Base-by-base conservation (phyloP, 148 eudicot genomes). In the Fagopyrum homotropicum region DNA sequence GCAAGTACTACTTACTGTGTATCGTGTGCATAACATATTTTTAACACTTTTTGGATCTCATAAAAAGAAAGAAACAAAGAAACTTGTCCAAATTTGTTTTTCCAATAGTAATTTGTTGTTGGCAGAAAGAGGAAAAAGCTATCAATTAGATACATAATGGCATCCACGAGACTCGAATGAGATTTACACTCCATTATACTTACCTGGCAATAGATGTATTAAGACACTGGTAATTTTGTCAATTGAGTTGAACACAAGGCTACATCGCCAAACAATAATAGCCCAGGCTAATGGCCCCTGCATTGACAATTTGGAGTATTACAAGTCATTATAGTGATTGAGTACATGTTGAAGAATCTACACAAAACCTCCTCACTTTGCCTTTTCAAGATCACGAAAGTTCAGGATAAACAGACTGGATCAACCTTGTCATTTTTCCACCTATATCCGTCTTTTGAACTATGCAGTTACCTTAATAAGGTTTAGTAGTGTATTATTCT, bases 211-310 rank as follows among this genome's bases (percentile, higher is more conserved):
- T 66, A 92, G 88, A 85, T 95, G 99, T 85, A 92, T 90, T 72
- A 95, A 93, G 81, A 95, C 99, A 78, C 99, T 95, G 2, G 96
- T 96, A 61, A 92, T 83, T 80, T 95, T 95, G 85, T 95, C 99
- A 76, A 85, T 82, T 11, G 99, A 95, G 82, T 86, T 92, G 77
- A 95, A 95, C 63, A 95, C 98, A 81, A 95, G 86, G 89, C 98
- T 92, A 75, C 93, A 90, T 26, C 99, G 86, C 99, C 99, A 95
- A 77, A 95, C 92, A 75, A 95, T 90, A 77, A 95, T 80, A 72
- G 99, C 99, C 99, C 98, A 95, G 46, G 99, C 93, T 80, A 95
- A 82, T 40, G 99, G 97, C 47, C 99, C 99, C 99, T 95, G 84
- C 80, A 44, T 14, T 54, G 55, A 50, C 43, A 45, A 46, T 45